Evolutionary conservation across 768 basidiomycete species (phyloP), one percentile per base, ranked within the genome.

Genomic region (Mrakia frigida): DNA sequence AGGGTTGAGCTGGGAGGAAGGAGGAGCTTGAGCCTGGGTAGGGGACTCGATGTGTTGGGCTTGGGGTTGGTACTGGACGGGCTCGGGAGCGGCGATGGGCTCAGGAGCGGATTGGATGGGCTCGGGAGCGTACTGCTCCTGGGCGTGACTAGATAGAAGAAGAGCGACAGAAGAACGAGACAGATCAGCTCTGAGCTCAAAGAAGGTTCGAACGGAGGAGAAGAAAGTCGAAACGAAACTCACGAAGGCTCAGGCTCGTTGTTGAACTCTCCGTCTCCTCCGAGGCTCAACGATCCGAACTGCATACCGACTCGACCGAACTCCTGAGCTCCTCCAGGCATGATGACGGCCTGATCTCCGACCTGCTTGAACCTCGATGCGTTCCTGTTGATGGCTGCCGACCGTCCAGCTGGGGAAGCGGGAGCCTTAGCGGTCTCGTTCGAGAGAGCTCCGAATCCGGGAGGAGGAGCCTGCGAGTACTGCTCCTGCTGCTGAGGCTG

Each of bases 201-300:
- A 33, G 31, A 28, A 63, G 31, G 18, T n/a, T n/a, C n/a, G n/a
- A n/a, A n/a, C n/a, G n/a, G 5, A 35, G 6, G 10, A 56, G 25
- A 11, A 56, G 25, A 56, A 56, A 33, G 6, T 9, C 31, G 61
- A 37, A 18, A 21, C 6, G 18, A 35, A 50, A 74, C 72, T 73
- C 63, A 77, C 76, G 71, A 41, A 56, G 75, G 33, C 69, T 70
- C 74, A 43, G 70, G 68, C 70, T 75, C 67, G 31, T 61, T 25
- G 75, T 77, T 68, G 65, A 74, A 70, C 76, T 73, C 63, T 43
- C 81, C 82, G 73, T 78, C 77, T 65, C 76, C 73, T 31, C 82
- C 83, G 69, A 84, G 82, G 80, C 81, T 83, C 59, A 84, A 79
- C 79, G 81, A 83, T 43, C 84, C 84, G 74, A 84, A 84, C 74